Evolutionary conservation across 345 rosid genomes (phyloP).

Genomic region (Dipteronia sinensis): DNA sequence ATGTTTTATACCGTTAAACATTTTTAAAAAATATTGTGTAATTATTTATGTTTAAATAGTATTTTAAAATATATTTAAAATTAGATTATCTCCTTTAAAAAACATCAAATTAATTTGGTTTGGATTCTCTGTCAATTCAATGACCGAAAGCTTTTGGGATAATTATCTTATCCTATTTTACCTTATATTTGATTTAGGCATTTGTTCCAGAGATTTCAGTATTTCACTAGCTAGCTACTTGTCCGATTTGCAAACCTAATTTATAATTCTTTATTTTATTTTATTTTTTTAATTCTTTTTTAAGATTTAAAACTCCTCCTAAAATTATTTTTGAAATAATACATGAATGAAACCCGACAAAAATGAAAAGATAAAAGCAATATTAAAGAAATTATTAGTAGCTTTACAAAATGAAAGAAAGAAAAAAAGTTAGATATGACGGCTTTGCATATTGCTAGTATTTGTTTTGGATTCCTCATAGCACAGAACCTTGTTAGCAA

Average conservation of each 20-base stretch:
- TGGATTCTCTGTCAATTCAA: no score
- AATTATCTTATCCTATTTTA: neutral
- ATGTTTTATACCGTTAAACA: no score
- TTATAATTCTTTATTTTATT: neutral
- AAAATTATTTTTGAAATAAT: neutral
- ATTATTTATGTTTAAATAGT: no score
- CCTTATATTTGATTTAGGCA: neutral
- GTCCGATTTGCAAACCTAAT: neutral
- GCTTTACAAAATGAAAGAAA: slow-evolving; percentile 7
- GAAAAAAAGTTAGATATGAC: slow-evolving; percentile 12
- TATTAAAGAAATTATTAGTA: slow-evolving; percentile 10
- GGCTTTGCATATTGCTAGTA: slow-evolving; percentile 3
- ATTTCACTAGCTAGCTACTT: neutral
- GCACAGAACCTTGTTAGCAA: neutral
- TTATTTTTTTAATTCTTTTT: neutral
- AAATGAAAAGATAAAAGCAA: slow-evolving; percentile 2
- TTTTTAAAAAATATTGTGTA: no score
- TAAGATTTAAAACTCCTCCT: neutral
- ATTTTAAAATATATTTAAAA: no score
- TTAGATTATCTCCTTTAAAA: no score
- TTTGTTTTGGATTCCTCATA: slow-evolving; percentile 17
- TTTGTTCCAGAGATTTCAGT: neutral
- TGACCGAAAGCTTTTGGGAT: no score
- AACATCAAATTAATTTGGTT: no score
- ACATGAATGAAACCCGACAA: slow-evolving; percentile 2